Conservation (phyloP, 2,329 filamentous ascomycete species). For the Ceratocystis lukuohia region DNA sequence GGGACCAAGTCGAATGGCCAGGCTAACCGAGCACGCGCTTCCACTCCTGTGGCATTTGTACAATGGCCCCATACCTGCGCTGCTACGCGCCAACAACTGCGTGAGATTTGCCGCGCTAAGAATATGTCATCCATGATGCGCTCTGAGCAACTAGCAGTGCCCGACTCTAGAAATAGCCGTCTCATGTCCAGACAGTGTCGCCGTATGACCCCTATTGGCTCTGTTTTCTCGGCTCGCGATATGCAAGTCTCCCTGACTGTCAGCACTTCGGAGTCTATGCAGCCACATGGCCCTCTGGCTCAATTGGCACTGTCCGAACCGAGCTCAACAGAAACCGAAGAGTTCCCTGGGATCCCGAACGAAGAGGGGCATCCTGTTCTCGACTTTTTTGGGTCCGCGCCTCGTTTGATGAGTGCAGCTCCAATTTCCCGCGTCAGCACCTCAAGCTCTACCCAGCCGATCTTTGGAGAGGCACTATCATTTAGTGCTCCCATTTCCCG, state of each 20-base stretch:
- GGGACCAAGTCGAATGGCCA: constrained; percentile 34
- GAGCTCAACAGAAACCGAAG: neutral
- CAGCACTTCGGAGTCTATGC: constrained; percentile 53
- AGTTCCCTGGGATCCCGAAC: constrained; percentile 5
- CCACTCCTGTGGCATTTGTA: constrained; percentile 12
- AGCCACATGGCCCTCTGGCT: constrained; percentile 46
- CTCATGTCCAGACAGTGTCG: constrained; percentile 37
- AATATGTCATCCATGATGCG: constrained; percentile 33
- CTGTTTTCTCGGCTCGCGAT: constrained; percentile 45
- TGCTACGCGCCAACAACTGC: constrained; percentile 47
- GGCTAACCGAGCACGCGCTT: neutral
- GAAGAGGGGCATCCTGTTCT: constrained; percentile 16
- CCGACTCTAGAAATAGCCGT: constrained; percentile 42
- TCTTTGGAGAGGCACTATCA: constrained; percentile 5
- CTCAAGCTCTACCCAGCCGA: constrained; percentile 25
- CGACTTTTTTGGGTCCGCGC: constrained; percentile 16
- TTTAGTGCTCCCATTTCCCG: constrained; percentile 21
- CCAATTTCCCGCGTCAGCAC: constrained; percentile 44
- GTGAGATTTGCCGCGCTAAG: constrained; percentile 48
- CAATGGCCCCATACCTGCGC: constrained; percentile 52
- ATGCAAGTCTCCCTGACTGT: constrained; percentile 50
- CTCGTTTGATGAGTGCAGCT: constrained; percentile 37
- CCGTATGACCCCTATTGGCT: constrained; percentile 35
- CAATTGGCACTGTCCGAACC: constrained; percentile 39
- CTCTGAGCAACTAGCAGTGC: constrained; percentile 36